These are phyloP conservation scores for Bipolaris sorokiniana DNA, from an alignment of 2,329 filamentous ascomycete species.

Conservation along the genomic window DNA sequence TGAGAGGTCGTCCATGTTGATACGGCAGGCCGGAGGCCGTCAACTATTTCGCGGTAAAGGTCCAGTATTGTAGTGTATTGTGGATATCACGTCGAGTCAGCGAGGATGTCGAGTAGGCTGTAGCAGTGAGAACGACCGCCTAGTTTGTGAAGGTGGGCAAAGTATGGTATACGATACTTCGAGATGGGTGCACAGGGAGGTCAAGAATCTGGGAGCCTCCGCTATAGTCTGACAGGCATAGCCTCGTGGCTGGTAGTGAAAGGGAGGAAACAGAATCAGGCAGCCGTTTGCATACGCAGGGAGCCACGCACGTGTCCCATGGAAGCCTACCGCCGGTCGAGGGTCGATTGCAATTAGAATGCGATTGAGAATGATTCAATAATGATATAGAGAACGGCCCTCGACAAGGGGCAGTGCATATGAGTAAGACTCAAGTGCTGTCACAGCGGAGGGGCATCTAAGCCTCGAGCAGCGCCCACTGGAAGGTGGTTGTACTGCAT, in stretches of 20 bases:
- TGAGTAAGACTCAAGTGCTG: slow-evolving; percentile 8
- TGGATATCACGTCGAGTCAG: not conserved
- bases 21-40: not conserved
- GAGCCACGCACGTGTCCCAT: slow-evolving; percentile 5
- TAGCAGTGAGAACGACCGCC: slow-evolving; percentile 11
- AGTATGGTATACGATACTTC: not conserved
- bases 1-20: slow-evolving; percentile 18
- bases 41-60: not conserved
- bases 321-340: slow-evolving; percentile 1
- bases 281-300: slow-evolving; percentile 12
- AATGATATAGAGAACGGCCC: not conserved
- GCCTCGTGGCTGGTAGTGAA: slow-evolving; percentile 15
- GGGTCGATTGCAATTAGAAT: not conserved
- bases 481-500: slow-evolving; percentile 4
- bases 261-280: slow-evolving; percentile 18
- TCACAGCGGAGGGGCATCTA: slow-evolving; percentile 16
- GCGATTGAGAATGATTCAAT: not conserved
- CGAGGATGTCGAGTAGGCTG: slow-evolving; percentile 5
- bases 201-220: not conserved
- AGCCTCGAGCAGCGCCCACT: slow-evolving; percentile 13
- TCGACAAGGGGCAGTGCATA: not conserved
- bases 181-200: not conserved
- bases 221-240: not conserved
- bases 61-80: not conserved
- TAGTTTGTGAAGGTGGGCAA: not conserved